These are phyloP conservation scores for Trichoderma oligosporum DNA, from an alignment of 2,329 filamentous ascomycete genomes.

Conservation along the genomic window DNA sequence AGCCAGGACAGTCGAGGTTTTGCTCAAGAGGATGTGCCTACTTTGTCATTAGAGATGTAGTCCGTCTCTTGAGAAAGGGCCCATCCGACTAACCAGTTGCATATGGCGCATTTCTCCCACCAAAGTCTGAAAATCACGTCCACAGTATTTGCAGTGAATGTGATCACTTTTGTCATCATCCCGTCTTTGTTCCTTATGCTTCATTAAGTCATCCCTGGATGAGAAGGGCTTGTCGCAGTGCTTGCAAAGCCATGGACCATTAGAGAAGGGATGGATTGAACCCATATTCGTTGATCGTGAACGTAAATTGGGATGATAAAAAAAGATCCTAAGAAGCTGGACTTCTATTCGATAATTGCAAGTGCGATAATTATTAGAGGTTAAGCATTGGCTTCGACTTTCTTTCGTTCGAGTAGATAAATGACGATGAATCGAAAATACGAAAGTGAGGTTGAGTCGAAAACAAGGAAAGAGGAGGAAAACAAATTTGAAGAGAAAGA, in stretches of 20 bases:
- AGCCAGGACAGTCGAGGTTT: conserved; percentile 46
- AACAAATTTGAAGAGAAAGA: not conserved
- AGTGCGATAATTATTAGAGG: no score
- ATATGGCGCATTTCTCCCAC: conserved; percentile 34
- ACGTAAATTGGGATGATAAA: not conserved
- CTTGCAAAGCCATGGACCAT: conserved; percentile 28
- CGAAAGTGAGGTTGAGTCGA: not conserved
- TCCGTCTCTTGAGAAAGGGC: not conserved
- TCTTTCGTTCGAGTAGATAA: not conserved
- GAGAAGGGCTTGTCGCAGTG: conserved; percentile 31
- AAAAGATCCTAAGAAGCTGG: no score
- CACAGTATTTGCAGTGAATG: conserved; percentile 39
- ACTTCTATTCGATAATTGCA: no score
- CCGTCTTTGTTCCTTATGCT: conserved; percentile 33
- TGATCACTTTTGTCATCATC: conserved; percentile 25
- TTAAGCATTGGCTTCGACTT: not conserved
- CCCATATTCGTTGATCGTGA: not conserved
- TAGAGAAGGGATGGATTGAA: conserved; percentile 1
- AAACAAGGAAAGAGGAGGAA: not conserved
- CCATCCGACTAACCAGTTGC: conserved; percentile 30
- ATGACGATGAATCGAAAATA: not conserved
- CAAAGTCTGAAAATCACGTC: conserved; percentile 35
- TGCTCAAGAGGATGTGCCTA: conserved; percentile 42
- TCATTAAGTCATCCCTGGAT: conserved; percentile 25
- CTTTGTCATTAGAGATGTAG: not conserved